Conservation (phyloP, 805 yeast genomes). For the Kazachstania bromeliacearum region DNA sequence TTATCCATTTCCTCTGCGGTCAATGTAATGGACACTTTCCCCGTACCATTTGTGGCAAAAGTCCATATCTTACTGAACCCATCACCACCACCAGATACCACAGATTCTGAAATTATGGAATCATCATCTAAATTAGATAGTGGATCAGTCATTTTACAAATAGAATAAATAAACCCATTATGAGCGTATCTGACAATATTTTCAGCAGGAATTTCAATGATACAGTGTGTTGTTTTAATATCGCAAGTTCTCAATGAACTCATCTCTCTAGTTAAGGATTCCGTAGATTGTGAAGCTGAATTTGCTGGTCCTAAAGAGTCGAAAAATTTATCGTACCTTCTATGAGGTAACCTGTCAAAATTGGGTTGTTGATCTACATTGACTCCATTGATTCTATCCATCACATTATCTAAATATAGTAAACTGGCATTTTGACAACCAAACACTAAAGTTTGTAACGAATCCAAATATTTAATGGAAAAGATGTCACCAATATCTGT, state of each 20-base stretch:
- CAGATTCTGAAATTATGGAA: conserved; percentile 22
- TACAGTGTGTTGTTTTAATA: conserved; percentile 14
- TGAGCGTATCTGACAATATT: conserved; percentile 79
- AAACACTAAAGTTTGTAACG: conserved; percentile 53
- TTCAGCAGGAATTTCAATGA: conserved; percentile 58
- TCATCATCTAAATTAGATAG: not conserved
- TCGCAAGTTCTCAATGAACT: not conserved
- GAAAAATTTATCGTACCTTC: conserved; percentile 73
- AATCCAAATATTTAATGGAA: conserved; percentile 61
- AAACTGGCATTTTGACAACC: conserved; percentile 93
- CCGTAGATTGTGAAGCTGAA: conserved; percentile 14
- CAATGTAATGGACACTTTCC: conserved; percentile 10
- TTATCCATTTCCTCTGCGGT: conserved; percentile 34
- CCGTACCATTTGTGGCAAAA: conserved; percentile 19
- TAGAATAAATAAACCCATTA: conserved; percentile 77
- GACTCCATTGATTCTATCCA: conserved; percentile 14
- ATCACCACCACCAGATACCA: conserved; percentile 83
- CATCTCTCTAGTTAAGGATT: not conserved
- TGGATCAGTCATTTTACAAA: conserved; percentile 23
- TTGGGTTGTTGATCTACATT: conserved; percentile 13
- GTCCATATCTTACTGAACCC: conserved; percentile 82
- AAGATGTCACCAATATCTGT: conserved; percentile 92
- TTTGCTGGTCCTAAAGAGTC: conserved; percentile 88
- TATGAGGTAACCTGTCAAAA: conserved; percentile 43
- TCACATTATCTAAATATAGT: conserved; percentile 49